phyloP scores from a whole-genome alignment of 2,329 filamentous ascomycete genomes.

The Claviceps humidiphila region DNA sequence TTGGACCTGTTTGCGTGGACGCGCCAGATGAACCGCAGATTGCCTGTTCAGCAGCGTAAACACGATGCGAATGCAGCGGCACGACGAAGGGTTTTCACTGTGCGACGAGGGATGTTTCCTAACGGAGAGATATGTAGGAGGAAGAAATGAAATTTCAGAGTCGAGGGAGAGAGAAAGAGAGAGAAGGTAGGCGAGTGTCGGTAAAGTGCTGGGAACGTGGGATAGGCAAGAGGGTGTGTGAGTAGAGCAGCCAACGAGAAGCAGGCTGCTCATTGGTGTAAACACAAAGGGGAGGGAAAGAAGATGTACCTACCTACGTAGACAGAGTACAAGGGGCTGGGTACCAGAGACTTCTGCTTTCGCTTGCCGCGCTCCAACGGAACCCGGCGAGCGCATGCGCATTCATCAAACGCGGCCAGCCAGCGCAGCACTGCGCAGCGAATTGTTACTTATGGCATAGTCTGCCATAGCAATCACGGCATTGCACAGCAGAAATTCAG shows the following conservation, averaged over 20 bases:
- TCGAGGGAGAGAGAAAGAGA: constrained; percentile 12
- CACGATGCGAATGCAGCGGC: constrained; percentile 10
- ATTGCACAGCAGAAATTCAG: not conserved
- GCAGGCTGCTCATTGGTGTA: constrained; percentile 3
- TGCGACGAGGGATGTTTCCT: constrained; percentile 1
- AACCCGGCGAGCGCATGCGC: not conserved
- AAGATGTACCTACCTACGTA: not conserved
- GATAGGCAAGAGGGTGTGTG: constrained; percentile 10
- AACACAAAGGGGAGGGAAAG: constrained; percentile 5
- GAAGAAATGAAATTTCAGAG: constrained; percentile 11
- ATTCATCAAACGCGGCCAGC: not conserved
- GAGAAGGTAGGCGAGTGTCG: constrained; percentile 6
- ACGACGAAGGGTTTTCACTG: constrained; percentile 2
- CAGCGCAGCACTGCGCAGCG: not conserved
- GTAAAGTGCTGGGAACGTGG: constrained; percentile 11
- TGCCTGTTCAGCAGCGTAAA: constrained; percentile 4
- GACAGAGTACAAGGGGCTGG: not conserved
- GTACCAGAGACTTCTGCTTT: not conserved
- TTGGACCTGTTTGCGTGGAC: constrained; percentile 9
- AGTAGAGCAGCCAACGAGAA: constrained; percentile 9
- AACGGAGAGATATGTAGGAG: constrained; percentile 8
- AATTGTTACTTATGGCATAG: too few species aligned
- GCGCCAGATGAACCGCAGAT: constrained; percentile 4
- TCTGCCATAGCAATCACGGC: not conserved
- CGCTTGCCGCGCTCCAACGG: not conserved